Evolutionary conservation across 2,329 filamentous ascomycete species (phyloP).

Genomic region (Alternaria arbusti): DNA sequence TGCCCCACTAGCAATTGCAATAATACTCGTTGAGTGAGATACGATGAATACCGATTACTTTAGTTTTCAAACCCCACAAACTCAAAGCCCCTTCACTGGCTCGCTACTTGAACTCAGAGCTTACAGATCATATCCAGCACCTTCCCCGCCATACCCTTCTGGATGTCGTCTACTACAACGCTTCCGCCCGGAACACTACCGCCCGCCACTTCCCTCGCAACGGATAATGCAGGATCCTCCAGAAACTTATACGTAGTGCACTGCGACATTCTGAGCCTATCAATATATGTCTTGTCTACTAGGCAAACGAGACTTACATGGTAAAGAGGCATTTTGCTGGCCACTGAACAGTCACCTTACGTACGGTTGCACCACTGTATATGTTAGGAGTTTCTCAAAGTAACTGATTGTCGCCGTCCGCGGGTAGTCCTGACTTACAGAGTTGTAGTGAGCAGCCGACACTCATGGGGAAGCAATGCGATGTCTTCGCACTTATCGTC

Average conservation of each 20-base stretch:
- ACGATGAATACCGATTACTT: no score
- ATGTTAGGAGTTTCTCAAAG: not conserved
- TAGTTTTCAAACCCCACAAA: no score
- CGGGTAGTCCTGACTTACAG: not conserved
- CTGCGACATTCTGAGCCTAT: not conserved
- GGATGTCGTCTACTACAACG: not conserved
- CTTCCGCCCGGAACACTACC: not conserved
- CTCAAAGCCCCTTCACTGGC: not conserved
- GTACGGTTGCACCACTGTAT: not conserved
- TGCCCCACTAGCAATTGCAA: no score
- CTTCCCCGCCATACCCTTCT: not conserved
- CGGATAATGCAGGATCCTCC: not conserved
- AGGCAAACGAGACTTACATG: not conserved
- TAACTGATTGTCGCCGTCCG: not conserved
- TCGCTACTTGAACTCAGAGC: not conserved
- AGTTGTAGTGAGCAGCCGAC: not conserved
- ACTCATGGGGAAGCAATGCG: not conserved
- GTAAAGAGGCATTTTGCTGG: not conserved
- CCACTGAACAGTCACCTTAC: not conserved
- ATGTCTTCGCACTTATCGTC: not conserved
- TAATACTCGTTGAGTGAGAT: no score
- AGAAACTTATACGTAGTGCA: not conserved
- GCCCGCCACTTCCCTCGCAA: not conserved
- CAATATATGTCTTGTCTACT: not conserved
- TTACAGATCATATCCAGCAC: not conserved